Base-by-base conservation (phyloP, 768 basidiomycete genomes). In the Mycena vulgaris region DNA sequence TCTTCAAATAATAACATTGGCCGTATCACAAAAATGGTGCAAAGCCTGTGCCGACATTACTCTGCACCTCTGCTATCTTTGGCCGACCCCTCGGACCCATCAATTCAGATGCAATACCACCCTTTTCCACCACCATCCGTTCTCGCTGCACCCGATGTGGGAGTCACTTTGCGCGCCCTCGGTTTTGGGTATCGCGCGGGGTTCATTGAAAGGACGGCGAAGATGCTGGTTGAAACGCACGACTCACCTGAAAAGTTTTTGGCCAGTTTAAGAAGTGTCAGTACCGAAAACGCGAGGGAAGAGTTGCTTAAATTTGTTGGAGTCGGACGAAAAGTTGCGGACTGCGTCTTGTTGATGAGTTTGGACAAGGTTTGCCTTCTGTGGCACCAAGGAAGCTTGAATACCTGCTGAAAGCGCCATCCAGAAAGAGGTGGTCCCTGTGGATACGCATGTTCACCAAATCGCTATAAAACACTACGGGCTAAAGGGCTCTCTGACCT, bases 141-240 rank as follows among this genome's bases (percentile, higher is more conserved):
- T 10, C 88, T 98, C 7, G 85, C 90, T 27, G 79, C 82, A 3
- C 83, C 91, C 0, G 83, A 82, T 27, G 92, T 94, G 13, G 85
- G 90, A 23, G 68, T 85, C 2, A 87, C 82, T 13, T 87, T 99
- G 19, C 93, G 98, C 5, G 82, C 87, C 8, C 86, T 99, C 13
- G 97, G 97, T 2, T 99, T 99, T 82, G 98, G 98, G 14, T 99
- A 99, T 78, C 93, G 98, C 39, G 97, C 98, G 1, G 86, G 92
- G 57, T 99, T 92, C 77, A 94, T 99, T 53, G 92, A 95, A 63
- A 86, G 88, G 57, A 95, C 95, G 3, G 94, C 95, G 0, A 85
- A 89, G 66, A 93, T 94, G 87, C 87, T 97, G 2, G 85, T 92
- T 10, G 89, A 90, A 11, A 78, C 83, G 3, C 89, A 90, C 2